Evolutionary conservation across 2,329 filamentous ascomycete species (phyloP), one percentile per base, ranked within the genome.

Genomic region (Penicillium sp.): DNA sequence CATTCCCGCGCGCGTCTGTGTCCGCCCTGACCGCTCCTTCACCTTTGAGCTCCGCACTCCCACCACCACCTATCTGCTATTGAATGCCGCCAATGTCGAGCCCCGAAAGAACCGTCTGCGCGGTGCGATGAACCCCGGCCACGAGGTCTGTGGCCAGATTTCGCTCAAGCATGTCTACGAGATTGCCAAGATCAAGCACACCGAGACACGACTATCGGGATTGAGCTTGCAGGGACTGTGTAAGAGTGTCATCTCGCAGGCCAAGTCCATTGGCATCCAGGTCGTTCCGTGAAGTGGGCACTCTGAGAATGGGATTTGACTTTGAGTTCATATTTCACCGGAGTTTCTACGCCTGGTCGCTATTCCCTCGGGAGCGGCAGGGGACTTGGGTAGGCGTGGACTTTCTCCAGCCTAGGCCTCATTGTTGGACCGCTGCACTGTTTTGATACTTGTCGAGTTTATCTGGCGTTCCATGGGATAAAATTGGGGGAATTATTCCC

Each of bases 101-200:
- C 73, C 83, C 46, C 82, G 83, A 55, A 92, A 93, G 75, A 88
- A 88, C 68, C 89, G 90, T 69, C 81, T 91, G 10, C 81, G 83
- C 69, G 95, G 92, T 13, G 90, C 92, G 0, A 82, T 81, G 69
- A 89, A 86, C 54, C 89, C 91, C 0, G 90, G 88, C 1, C 82
- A 88, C 59, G 91, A 96, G 65, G 86, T 80, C 8, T 85, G 96
- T n/a, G 95, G 93, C 56, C 89, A 85, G 3, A 84, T 99, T 55
- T 95, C 89, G 68, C 79, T 99, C 70, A 99, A 99, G 82, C 95
- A 99, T 78, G 81, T 99, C 22, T 98, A 92, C 78, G 93, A 98
- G 79, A 98, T 99, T 76, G 95, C 95, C 63, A 93, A 91, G 82
- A 96, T 99, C 71, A 99, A 99, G 84, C 89, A 91, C 65, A 80